Evolutionary conservation across 2,329 filamentous ascomycete genomes (phyloP).

Genomic region (Venturia pyrina): DNA sequence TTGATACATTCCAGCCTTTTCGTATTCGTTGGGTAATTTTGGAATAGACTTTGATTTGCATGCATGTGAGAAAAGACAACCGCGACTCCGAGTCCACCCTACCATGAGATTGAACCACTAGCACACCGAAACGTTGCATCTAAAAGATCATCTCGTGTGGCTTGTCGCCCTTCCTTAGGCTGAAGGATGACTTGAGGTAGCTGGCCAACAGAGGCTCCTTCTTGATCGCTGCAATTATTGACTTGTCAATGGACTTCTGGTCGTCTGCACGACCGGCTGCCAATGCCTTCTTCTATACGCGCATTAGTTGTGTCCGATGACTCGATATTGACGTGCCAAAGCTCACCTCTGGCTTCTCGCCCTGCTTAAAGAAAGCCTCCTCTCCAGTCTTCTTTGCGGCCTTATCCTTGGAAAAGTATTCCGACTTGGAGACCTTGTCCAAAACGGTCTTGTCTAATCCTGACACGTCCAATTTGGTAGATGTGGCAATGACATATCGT

Average conservation of each 20-base stretch:
- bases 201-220: constrained; percentile 89
- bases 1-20: constrained; percentile 1
- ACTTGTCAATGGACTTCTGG: constrained; percentile 98
- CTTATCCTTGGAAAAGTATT: constrained; percentile 98
- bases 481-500: constrained; percentile 88
- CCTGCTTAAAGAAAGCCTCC: constrained; percentile 99
- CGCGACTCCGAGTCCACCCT: constrained; percentile 3
- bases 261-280: constrained; percentile 85
- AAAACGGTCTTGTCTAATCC: constrained; percentile 63
- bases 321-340: constrained; percentile 5
- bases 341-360: constrained; percentile 92
- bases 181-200: constrained; percentile 95
- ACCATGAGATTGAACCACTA: background rate
- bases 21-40: background rate
- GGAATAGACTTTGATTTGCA: constrained; percentile 1
- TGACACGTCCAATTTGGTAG: constrained; percentile 71
- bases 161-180: constrained; percentile 98
- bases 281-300: constrained; percentile 84
- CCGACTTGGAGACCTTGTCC: constrained; percentile 70
- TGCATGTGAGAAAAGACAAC: constrained; percentile 6
- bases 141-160: constrained; percentile 99
- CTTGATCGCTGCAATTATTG: constrained; percentile 90
- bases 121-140: constrained; percentile 25
- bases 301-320: background rate
- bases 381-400: constrained; percentile 88